Base-by-base conservation (phyloP, 2,329 filamentous ascomycete species). In the Verticillium nonalfalfae region DNA sequence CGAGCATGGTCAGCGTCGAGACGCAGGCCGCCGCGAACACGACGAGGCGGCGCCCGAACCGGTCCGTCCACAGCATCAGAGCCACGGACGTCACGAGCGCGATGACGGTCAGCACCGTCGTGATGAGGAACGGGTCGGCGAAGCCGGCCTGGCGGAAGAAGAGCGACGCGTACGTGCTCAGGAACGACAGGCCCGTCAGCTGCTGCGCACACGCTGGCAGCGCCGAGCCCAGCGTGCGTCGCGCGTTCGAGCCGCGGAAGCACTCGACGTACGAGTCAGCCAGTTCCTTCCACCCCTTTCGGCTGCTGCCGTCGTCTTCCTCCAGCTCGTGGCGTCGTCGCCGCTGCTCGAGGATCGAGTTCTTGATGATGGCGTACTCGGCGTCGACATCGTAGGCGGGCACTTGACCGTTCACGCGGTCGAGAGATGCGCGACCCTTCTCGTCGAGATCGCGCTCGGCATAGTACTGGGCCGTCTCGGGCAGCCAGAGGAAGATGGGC, bases 401-500 rank as follows among this genome's bases (percentile, higher is more conserved):
- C 7, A 73, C 66, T 9, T 66, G 67, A 7, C 67, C 61, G 54
- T 72, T 65, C 14, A 71, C 64, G 7, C 60, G 64, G 0, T 59
- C 62, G 1, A 65, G 61, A 1, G 64, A 59, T 57, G 66, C 66
- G 18, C 60, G 62, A 35, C 69, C 70, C 1, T 62, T 36, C 18
- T 68, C 68, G 2, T 64, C 45, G 10, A 66, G 59, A 3, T 65
- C 68, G 9, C 62, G 62, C 6, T 61, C 69, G 1, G 71, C 69
- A 11, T 74, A 72, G 72, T 74, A 39, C 18, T 33, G 75, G 0
- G 78, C 77, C 0, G 75, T 75, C 58, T 76, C 75, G 1, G 74
- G 75, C 5, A 79, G 64, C 13, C 74, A 60, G 9, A 74, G 9
- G 39, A 76, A 78, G 18, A 79, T 75, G 3, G 75, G 59, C 0